A percentile compares a stretch with the other conserved stretches of the same genome.
Conservation (phyloP, 2,329 filamentous ascomycete species). For the Lachnellula subtilissima region DNA sequence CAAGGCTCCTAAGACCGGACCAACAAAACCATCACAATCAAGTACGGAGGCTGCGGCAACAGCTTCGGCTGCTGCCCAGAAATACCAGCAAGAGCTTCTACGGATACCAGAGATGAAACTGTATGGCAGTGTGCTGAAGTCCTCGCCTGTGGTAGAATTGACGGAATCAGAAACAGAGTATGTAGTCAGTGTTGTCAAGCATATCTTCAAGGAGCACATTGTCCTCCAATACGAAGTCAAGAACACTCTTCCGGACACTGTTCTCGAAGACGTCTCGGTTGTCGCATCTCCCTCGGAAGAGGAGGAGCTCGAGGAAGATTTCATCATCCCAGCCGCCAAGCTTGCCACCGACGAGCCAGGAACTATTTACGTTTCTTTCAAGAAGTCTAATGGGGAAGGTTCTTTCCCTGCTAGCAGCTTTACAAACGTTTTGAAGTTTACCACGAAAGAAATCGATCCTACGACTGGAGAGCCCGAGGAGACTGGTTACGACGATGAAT, state of each 20-base stretch:
- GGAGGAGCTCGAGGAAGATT: constrained; percentile 82
- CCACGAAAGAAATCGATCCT: constrained; percentile 95
- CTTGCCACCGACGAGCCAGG: constrained; percentile 82
- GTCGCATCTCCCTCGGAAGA: constrained; percentile 75
- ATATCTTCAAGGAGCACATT: constrained; percentile 95
- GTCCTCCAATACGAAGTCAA: constrained; percentile 96
- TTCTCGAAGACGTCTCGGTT: constrained; percentile 85
- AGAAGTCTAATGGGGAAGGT: constrained; percentile 69
- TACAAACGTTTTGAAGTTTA: constrained; percentile 93
- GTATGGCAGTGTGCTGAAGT: constrained; percentile 90
- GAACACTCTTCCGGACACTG: constrained; percentile 88
- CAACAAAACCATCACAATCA: constrained; percentile 64
- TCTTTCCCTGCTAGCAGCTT: constrained; percentile 78
- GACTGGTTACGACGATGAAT: constrained; percentile 92
- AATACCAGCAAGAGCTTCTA: constrained; percentile 82
- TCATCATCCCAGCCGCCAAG: constrained; percentile 84
- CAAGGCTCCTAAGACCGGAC: constrained; percentile 81
- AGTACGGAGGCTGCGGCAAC: constrained; percentile 71
- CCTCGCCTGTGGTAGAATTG: constrained; percentile 77
- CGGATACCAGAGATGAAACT: constrained; percentile 86
- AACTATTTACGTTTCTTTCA: constrained; percentile 92
- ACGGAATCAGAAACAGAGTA: constrained; percentile 98
- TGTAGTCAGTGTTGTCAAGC: constrained; percentile 88
- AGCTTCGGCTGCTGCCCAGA: constrained; percentile 75
- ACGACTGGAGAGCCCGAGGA: constrained; percentile 91